These are phyloP conservation scores for Elsinoe ampelina DNA, from an alignment of 2,329 filamentous ascomycete species.

Conservation along the genomic window DNA sequence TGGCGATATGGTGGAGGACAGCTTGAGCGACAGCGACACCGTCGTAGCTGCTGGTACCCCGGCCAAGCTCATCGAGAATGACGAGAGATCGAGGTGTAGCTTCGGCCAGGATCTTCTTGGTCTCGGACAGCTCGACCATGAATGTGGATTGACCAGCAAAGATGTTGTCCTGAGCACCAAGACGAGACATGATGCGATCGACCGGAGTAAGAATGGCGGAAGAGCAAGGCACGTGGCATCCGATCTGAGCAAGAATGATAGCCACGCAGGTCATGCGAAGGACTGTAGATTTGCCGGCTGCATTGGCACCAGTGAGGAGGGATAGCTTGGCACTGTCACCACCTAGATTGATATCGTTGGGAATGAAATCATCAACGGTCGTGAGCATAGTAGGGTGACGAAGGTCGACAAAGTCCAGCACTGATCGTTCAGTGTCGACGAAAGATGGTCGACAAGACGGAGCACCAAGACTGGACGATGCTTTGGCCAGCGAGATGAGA, in stretches of 20 bases:
- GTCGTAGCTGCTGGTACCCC: slow-evolving; percentile 90
- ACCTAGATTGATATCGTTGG: slow-evolving; percentile 83
- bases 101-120: slow-evolving; percentile 93
- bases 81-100: slow-evolving; percentile 89
- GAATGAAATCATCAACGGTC: slow-evolving; percentile 87
- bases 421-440: slow-evolving; percentile 60
- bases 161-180: slow-evolving; percentile 97
- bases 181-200: slow-evolving; percentile 96
- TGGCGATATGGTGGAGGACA: slow-evolving; percentile 90
- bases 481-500: slow-evolving; percentile 82
- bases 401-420: slow-evolving; percentile 85
- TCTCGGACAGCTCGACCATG: slow-evolving; percentile 94
- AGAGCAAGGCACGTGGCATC: slow-evolving; percentile 78
- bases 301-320: slow-evolving; percentile 89
- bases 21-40: slow-evolving; percentile 94
- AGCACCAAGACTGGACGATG: slow-evolving; percentile 71
- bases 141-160: slow-evolving; percentile 97
- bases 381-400: slow-evolving; percentile 92
- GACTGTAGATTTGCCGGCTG: slow-evolving; percentile 93
- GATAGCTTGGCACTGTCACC: slow-evolving; percentile 75
- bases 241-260: slow-evolving; percentile 95
- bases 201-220: slow-evolving; percentile 79
- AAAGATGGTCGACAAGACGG: slow-evolving; percentile 87
- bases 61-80: slow-evolving; percentile 91
- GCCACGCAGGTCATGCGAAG: slow-evolving; percentile 94